These are phyloP conservation scores for Lepiota venenata DNA, from an alignment of 768 basidiomycete genomes.

Conservation along the genomic window DNA sequence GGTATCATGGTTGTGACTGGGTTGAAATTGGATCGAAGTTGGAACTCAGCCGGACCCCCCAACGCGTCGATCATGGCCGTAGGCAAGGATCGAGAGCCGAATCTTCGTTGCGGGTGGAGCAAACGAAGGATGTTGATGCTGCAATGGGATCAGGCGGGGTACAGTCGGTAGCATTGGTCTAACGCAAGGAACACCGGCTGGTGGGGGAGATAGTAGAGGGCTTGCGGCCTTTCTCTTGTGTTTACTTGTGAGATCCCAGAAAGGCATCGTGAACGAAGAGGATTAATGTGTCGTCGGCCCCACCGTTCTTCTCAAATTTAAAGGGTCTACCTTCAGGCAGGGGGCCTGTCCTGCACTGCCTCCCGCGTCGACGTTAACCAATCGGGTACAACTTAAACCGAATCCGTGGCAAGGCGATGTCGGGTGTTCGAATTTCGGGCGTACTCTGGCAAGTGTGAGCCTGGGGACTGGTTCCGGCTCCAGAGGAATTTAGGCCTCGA, in stretches of 20 bases:
- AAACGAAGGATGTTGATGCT: conserved; percentile 2
- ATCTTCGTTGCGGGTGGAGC: conserved; percentile 35
- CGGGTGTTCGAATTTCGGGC: too few relatives aligned
- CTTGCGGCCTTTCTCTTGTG: background rate
- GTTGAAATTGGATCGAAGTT: conserved; percentile 33
- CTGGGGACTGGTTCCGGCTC: too few relatives aligned
- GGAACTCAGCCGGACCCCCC: conserved; percentile 41
- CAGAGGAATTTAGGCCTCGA: too few relatives aligned
- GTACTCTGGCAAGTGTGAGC: too few relatives aligned
- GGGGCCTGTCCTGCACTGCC: background rate
- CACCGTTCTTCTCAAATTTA: too few relatives aligned
- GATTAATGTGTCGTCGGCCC: too few relatives aligned
- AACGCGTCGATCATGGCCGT: conserved; percentile 44
- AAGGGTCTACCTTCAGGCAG: background rate
- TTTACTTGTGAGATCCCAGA: background rate
- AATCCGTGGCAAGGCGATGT: too few relatives aligned
- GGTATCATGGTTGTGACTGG: conserved; percentile 33
- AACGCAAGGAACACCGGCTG: background rate
- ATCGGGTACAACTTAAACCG: too few relatives aligned
- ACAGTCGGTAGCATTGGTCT: background rate
- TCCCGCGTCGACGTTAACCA: too few relatives aligned
- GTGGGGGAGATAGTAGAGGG: background rate
- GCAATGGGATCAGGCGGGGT: background rate
- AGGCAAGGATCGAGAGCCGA: conserved; percentile 31
- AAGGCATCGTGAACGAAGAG: background rate